Evolutionary conservation across 805 yeast species (phyloP).

Genomic region (Saccharomycopsis schoenii): DNA sequence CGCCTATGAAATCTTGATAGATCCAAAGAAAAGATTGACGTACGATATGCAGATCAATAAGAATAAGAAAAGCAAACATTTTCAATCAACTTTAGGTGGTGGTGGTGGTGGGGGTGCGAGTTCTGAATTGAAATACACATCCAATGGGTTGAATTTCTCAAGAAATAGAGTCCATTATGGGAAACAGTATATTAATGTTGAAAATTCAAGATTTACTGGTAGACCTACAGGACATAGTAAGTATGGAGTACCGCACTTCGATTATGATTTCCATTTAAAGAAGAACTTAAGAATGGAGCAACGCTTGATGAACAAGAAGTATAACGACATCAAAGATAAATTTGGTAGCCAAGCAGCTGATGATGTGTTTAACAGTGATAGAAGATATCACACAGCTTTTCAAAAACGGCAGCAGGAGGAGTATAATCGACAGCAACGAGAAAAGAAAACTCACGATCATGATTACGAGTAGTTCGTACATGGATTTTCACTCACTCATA

Average conservation of each 20-base stretch:
- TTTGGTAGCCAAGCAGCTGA: conserved; percentile 2
- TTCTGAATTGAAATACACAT: conserved; percentile 6
- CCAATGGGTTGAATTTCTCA: conserved; percentile 15
- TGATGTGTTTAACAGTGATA: conserved; percentile 5
- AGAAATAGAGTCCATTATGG: conserved; percentile 19
- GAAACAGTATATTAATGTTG: conserved; percentile 16
- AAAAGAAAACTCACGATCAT: background rate
- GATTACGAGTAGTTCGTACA: too few relatives aligned
- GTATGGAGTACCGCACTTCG: conserved; percentile 37
- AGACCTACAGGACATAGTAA: conserved; percentile 27
- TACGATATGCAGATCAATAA: conserved; percentile 28
- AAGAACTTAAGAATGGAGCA: conserved; percentile 36
- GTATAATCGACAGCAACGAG: background rate
- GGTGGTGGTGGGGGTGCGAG: background rate
- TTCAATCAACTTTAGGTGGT: background rate
- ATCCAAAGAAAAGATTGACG: conserved; percentile 27
- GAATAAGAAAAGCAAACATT: background rate
- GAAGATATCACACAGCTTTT: conserved; percentile 9
- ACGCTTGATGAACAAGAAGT: conserved; percentile 28
- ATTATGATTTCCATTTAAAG: conserved; percentile 33
- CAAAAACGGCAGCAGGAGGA: background rate
- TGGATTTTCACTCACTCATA: background rate
- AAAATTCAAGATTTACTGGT: conserved; percentile 26
- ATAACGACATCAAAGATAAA: conserved; percentile 1
- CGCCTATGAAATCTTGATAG: conserved; percentile 35